Base-by-base conservation (phyloP, 148 eudicot species). In the Spergularia marina region DNA sequence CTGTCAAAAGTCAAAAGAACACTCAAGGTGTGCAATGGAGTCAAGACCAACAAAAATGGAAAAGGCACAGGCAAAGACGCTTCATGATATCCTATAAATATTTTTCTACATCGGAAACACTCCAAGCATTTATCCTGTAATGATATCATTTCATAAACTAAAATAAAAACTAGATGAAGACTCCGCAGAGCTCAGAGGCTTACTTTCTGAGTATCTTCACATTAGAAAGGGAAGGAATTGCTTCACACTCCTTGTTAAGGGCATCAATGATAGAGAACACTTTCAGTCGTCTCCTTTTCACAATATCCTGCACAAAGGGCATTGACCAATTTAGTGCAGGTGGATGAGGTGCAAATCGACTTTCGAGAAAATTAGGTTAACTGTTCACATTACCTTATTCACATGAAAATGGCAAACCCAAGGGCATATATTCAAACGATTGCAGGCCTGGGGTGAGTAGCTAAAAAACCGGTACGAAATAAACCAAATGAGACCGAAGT, bases 351-450 rank as follows among this genome's bases (percentile, higher is more conserved):
- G 30, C 53, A 47, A 72, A 68, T 41, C 70, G 60, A 57, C 25
- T 53, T 65, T 16, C 12, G 17, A 76, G 14, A 34, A 68, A 66
- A 64, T 8, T 12, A 4, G 18, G 7, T 56, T 15, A 61, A 66
- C 16, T 56, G 20, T 15, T 71, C 54, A 36, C 56, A 16, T 52
- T 84, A 95, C 98, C 98, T 90, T 90, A 82, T 72, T 78, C 78
- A 92, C 80, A 75, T 90, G 93, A 82, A 95, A 92, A 80, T 95
- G 96, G 81, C 96, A 89, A 82, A 90, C 88, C 96, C 96, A 92
- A 47, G 98, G 96, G 83, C 98, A 81, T 67, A 30, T 65, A 80
- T 63, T 72, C 63, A 59, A n/a, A 18, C 77, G 78, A 40, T 65
- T 75, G 55, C 74, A 7, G 58, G 74, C 77, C 83, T 86, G 77